Base-by-base conservation (phyloP, 768 basidiomycete genomes). In the Infundibulicybe gibba region DNA sequence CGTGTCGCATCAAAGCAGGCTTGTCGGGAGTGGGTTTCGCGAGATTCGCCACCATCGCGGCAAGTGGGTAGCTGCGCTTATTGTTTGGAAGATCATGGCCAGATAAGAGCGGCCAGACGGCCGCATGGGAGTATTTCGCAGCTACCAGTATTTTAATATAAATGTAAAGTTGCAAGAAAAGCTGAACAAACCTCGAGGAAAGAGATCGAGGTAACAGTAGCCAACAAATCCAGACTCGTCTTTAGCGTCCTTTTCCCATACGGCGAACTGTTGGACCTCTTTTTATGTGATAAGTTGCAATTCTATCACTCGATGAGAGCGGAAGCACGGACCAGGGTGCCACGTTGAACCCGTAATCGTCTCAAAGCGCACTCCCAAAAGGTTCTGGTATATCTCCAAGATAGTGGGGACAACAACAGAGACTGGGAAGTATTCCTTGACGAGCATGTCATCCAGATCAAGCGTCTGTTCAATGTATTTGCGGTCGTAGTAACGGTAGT, bases 391-490 rank as follows among this genome's bases (percentile, higher is more conserved):
- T 58, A 94, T 90, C 12, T 79, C 70, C 40, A 94, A 72, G 55
- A 94, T 90, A 3, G 85, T 74, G 5, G 89, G 87, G 10, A 94
- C 86, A 37, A 94, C 89, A 14, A 84, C 78, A 2, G 81, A 72
- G 2, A 93, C 92, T 0, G 90, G 90, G 77, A 94, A 93, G 63
- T 92, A 90, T 61, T 93, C 86, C 65, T 93, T 92, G 53, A 94
- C 81, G 11, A 84, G 69, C 51, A 77, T 77, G 53, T 92, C 87
- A 50, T 93, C 89, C 31, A 91, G 74, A 32, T 75, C 71, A 20
- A 93, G 71, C 16, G 75, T 73, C 55, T 77, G 71, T 63, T 92
- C 86, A 44, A 85, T 69, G 57, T 70, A 87, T 58, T 76, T 79
- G 51, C 79, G 74, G 59, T 84, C 81, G 50, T 81, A 87, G 61